phyloP scores from a whole-genome alignment of 805 yeast genomes.

The Saturnispora bothae region DNA sequence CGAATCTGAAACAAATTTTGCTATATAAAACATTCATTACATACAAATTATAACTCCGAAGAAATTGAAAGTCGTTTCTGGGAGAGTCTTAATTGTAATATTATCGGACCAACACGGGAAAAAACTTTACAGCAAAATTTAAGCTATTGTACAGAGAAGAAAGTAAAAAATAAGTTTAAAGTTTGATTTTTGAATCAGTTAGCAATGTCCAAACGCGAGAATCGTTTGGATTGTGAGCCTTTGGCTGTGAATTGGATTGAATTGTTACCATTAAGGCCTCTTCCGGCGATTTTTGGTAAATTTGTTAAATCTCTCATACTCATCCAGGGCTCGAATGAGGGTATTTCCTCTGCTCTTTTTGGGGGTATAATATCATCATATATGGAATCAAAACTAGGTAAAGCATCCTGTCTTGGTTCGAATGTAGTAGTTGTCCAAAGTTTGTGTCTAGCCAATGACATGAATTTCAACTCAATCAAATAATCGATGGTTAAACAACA shows the following conservation, averaged over 20 bases:
- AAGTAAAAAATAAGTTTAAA: too few species aligned
- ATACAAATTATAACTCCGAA: too few species aligned
- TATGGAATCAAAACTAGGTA: slow-evolving; percentile 7
- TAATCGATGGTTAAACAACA: slow-evolving; percentile 3
- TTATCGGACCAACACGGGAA: too few species aligned
- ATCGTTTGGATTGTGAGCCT: slow-evolving; percentile 8
- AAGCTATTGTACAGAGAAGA: too few species aligned
- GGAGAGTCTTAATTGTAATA: too few species aligned
- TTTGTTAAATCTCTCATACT: slow-evolving; percentile 6
- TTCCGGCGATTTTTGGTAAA: slow-evolving; percentile 1
- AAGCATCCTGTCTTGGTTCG: slow-evolving; percentile 36
- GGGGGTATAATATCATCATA: slow-evolving; percentile 5
- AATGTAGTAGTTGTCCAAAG: slow-evolving; percentile 43
- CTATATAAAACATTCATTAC: too few species aligned
- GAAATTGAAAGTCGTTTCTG: too few species aligned
- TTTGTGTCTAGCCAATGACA: slow-evolving; percentile 35
- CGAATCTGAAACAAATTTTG: too few species aligned
- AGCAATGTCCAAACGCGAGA: neutral
- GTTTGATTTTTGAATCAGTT: too few species aligned
- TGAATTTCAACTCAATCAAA: slow-evolving; percentile 23
- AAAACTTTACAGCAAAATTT: too few species aligned
- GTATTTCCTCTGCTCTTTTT: slow-evolving; percentile 3
- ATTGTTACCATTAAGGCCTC: slow-evolving; percentile 5
- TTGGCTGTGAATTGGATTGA: slow-evolving; percentile 9
- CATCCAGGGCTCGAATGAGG: slow-evolving; percentile 13